Base-by-base conservation (phyloP, 176 grass and related monocot species). In the Musa troglodytarum region DNA sequence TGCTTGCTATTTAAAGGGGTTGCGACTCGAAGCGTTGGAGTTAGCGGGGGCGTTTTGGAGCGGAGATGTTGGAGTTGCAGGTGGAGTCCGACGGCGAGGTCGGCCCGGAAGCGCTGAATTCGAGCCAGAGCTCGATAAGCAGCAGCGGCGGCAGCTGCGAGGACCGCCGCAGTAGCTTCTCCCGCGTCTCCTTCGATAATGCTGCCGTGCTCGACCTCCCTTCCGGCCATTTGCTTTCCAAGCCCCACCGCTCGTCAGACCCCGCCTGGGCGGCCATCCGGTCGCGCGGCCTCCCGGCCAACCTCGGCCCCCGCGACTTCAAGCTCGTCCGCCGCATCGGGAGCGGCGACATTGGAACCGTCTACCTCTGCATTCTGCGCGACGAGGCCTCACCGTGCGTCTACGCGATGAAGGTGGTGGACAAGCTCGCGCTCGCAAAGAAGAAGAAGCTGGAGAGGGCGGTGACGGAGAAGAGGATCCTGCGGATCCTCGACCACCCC, bases 371-470 rank as follows among this genome's bases (percentile, higher is more conserved):
- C 76, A 80, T 73, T 63, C 86, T 98, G 14, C 81, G 89, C 1
- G 77, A 59, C 13, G 77, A 79, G 53, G 29, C 29, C 51, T 74
- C 67, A 8, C 49, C 63, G 9, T 87, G 84, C 71, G 68, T 74
- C 25, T 97, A 93, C 81, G 94, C 94, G 68, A 97, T 97, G 90
- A 97, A 97, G 84, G 94, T 97, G 74, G 94, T 97, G 52, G 94
- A 97, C 80, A 87, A 89, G 66, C 77, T 80, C 63, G 90, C 79
- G 50, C 75, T 98, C 11, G 82, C 81, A 26, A 89, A 84, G 95
- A 98, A 98, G 80, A 89, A 89, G 64, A 98, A 98, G 79, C 88
- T 93, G 25, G 86, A 86, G 52, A 89, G 90, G 54, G 95, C 95
- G 10, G 80, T 77, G 6, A 86, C 95, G 13, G 95, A 98, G 88